Conservation (phyloP, 2,329 filamentous ascomycete species). For the Cercospora zeae-maydis region DNA sequence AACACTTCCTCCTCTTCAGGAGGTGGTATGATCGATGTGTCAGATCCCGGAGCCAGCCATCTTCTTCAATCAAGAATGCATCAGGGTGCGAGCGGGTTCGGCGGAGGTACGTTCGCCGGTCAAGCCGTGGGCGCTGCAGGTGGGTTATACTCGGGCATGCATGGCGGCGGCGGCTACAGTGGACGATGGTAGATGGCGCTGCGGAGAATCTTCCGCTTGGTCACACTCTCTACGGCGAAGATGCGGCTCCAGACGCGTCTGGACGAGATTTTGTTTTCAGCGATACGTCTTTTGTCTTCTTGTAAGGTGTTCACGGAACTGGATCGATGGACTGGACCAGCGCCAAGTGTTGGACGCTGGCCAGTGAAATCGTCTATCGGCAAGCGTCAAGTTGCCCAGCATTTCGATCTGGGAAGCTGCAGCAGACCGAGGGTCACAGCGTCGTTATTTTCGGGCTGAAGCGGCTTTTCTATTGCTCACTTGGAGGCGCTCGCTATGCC, state of each 20-base stretch:
- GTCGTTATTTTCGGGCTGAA: slow-evolving; percentile 14
- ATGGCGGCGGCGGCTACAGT: slow-evolving; percentile 32
- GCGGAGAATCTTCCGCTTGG: slow-evolving; percentile 13
- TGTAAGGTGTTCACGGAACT: slow-evolving; percentile 30
- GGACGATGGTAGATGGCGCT: slow-evolving; percentile 30
- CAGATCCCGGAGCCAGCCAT: slow-evolving; percentile 94
- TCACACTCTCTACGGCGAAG: slow-evolving; percentile 21
- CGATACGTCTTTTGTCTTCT: slow-evolving; percentile 22
- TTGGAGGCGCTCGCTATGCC: slow-evolving; percentile 25
- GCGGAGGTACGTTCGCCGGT: slow-evolving; percentile 27
- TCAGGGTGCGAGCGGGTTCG: slow-evolving; percentile 69
- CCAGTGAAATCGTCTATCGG: slow-evolving; percentile 24
- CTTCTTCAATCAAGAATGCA: slow-evolving; percentile 80
- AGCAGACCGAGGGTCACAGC: slow-evolving; percentile 10
- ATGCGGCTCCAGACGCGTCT: slow-evolving; percentile 10
- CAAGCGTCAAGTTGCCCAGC: slow-evolving; percentile 16
- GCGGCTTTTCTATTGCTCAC: slow-evolving; percentile 15
- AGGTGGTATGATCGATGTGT: slow-evolving; percentile 93
- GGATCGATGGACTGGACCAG: slow-evolving; percentile 25
- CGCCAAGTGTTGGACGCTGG: slow-evolving; percentile 32
- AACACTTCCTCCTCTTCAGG: slow-evolving; percentile 98
- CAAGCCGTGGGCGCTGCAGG: slow-evolving; percentile 26
- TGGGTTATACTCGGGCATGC: slow-evolving; percentile 33
- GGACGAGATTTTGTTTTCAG: slow-evolving; percentile 22
- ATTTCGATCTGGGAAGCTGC: slow-evolving; percentile 1